Base-by-base conservation (phyloP, 2,329 filamentous ascomycete species). In the Neofusicoccum sp. region DNA sequence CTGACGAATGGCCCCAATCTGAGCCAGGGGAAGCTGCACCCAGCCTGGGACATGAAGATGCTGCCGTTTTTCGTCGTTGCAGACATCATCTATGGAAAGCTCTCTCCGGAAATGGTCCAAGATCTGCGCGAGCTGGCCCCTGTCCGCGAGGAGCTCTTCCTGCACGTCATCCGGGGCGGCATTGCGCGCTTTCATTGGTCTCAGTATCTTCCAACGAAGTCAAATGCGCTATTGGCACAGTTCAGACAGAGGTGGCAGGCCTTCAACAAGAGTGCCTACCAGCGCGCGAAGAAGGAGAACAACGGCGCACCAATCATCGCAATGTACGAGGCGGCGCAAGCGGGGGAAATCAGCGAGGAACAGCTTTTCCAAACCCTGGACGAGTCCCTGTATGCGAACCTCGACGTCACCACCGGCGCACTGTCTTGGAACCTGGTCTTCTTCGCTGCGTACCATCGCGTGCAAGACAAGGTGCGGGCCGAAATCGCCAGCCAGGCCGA, bases 351-450 rank as follows among this genome's bases (percentile, higher is more conserved):
- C n/a, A n/a, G n/a, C n/a, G n/a, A n/a, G n/a, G 67, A 72, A 5
- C 61, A 77, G 45, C 43, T 74, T 1, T 63, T 75, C 1, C 77
- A 78, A 30, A 79, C 77, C 0, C 62, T 79, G 3, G 76, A 79
- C 61, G 78, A 80, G 63, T 68, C 69, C n/a, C 69, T 80, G 0
- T 80, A 71, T 61, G 77, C 75, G 6, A 79, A 80, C 57, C 68
- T 80, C 1, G 78, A 80, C 59, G 77, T 80, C 11, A 79, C 76
- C 2, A 73, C 73, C 2, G 75, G 76, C 4, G 76, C 66, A 1
- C 49, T 80, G 0, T 74, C 76, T 0, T 82, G 79, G 78, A 73
- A 70, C n/a, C 63, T 78, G 0, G 67, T 79, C 0, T 76, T 79
- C 48, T 66, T 82, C 0, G 77, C 78, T 1, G 68, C 70, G 1